A percentile compares a stretch with the other conserved stretches of the same genome.
phyloP scores from a whole-genome alignment of 345 rosid species.

The Atalantia buxifolia region DNA sequence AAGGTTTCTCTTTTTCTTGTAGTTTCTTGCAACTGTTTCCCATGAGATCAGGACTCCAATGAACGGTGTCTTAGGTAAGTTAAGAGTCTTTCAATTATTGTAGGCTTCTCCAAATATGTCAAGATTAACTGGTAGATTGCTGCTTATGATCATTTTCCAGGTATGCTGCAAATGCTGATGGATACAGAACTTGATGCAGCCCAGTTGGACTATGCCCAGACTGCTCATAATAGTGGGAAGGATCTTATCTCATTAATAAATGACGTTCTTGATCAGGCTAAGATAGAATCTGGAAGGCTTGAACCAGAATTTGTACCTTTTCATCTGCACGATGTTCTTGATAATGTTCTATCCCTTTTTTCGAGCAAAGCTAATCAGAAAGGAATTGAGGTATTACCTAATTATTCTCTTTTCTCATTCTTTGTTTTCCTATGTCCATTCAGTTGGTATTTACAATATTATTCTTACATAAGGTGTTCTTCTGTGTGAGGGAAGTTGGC shows the following conservation, averaged over 20 bases:
- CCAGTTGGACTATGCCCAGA: constrained; percentile 80
- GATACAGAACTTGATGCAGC: constrained; percentile 73
- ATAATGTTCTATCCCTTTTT: constrained; percentile 68
- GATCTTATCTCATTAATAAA: constrained; percentile 81
- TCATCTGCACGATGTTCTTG: constrained; percentile 68
- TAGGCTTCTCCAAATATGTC: constrained; percentile 1
- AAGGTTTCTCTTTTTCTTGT: constrained; percentile 25
- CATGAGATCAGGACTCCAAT: constrained; percentile 98
- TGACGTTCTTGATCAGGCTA: constrained; percentile 95
- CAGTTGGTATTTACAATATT: neutral
- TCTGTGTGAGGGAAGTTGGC: constrained; percentile 61
- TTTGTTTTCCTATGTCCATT: neutral
- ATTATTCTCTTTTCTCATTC: neutral
- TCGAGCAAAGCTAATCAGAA: constrained; percentile 69
- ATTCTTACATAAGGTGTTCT: constrained; percentile 15
- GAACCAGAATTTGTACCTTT: constrained; percentile 88
- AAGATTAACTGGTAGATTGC: neutral
- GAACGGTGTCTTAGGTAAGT: constrained; percentile 81
- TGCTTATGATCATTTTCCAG: constrained; percentile 35
- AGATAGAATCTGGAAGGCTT: constrained; percentile 97
- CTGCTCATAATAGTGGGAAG: constrained; percentile 86
- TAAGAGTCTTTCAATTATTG: constrained; percentile 7
- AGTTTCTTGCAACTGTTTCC: constrained; percentile 97
- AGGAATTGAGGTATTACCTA: constrained; percentile 66
- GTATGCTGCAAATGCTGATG: constrained; percentile 95